Percentiles rank a stretch among this genome's conserved stretches.
Evolutionary conservation across 208 protist genomes (phyloP).

Genomic region (Phytomonas sp.): DNA sequence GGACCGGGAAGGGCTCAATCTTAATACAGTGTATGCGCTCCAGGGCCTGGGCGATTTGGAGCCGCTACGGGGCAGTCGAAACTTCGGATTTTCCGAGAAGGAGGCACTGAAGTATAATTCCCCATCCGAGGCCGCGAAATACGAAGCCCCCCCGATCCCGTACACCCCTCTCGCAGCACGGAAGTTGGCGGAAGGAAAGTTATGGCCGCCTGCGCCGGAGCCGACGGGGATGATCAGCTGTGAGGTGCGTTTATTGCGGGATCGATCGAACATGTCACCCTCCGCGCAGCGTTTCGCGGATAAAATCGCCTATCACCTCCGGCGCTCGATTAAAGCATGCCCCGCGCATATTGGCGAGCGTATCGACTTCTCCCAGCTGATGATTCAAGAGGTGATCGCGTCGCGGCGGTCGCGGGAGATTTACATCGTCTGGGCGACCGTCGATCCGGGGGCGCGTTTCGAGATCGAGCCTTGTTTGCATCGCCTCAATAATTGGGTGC

Average conservation of each 20-base stretch:
- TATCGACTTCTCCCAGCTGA: slow-evolving; percentile 89
- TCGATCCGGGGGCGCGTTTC: slow-evolving; percentile 78
- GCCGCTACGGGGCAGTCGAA: slow-evolving; percentile 74
- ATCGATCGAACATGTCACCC: slow-evolving; percentile 81
- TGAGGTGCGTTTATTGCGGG: slow-evolving; percentile 67
- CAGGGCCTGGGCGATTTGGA: slow-evolving; percentile 86
- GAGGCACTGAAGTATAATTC: slow-evolving; percentile 78
- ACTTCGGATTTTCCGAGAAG: slow-evolving; percentile 74
- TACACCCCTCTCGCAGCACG: slow-evolving; percentile 77
- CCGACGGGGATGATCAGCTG: slow-evolving; percentile 73
- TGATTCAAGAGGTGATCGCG: slow-evolving; percentile 79
- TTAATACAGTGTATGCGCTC: slow-evolving; percentile 80
- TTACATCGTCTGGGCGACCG: slow-evolving; percentile 89
- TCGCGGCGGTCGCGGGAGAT: slow-evolving; percentile 80
- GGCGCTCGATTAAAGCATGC: slow-evolving; percentile 72
- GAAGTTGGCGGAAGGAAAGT: slow-evolving; percentile 75
- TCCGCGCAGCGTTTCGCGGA: slow-evolving; percentile 69
- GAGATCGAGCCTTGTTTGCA: slow-evolving; percentile 79
- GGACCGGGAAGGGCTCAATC: slow-evolving; percentile 69
- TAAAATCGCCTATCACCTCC: slow-evolving; percentile 81
- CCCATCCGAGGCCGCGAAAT: slow-evolving; percentile 50
- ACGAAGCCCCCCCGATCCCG: slow-evolving; percentile 58
- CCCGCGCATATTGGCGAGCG: slow-evolving; percentile 78
- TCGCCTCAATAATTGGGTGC: slow-evolving; percentile 83
- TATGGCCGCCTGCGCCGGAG: slow-evolving; percentile 80